These are phyloP conservation scores for Cyberlindnera japonica DNA, from an alignment of 805 yeast species.

Conservation along the genomic window DNA sequence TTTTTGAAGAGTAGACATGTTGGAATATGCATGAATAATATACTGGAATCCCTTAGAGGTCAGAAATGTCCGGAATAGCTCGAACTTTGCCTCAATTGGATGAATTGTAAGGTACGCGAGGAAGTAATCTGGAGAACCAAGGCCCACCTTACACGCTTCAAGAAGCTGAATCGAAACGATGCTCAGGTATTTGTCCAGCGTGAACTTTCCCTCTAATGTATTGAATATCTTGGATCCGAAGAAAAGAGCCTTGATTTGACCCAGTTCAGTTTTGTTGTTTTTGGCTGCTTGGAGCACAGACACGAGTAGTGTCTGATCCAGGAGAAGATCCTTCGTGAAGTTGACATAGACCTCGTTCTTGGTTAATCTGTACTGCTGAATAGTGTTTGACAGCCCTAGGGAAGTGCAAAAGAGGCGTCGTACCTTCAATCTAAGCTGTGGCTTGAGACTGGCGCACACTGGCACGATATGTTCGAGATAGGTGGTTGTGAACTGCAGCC, in stretches of 20 bases:
- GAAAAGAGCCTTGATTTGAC: slow-evolving; percentile 20
- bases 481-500: slow-evolving; percentile 16
- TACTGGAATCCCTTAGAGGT: slow-evolving; percentile 7
- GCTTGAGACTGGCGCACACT: slow-evolving; percentile 21
- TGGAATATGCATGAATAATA: neutral
- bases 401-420: slow-evolving; percentile 18
- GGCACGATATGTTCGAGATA: slow-evolving; percentile 24
- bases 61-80: slow-evolving; percentile 17
- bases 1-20: slow-evolving; percentile 17
- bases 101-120: slow-evolving; percentile 23
- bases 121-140: slow-evolving; percentile 13
- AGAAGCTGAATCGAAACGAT: slow-evolving; percentile 19
- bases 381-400: slow-evolving; percentile 19
- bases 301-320: slow-evolving; percentile 16
- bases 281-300: slow-evolving; percentile 9
- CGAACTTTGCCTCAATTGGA: slow-evolving; percentile 22
- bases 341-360: slow-evolving; percentile 21
- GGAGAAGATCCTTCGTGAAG: slow-evolving; percentile 21
- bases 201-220: slow-evolving; percentile 22
- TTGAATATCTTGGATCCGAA: slow-evolving; percentile 27
- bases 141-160: slow-evolving; percentile 6
- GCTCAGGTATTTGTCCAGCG: slow-evolving; percentile 14
- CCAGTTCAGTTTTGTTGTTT: slow-evolving; percentile 11
- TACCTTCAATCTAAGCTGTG: slow-evolving; percentile 11
- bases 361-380: slow-evolving; percentile 20